phyloP scores from a whole-genome alignment of 2,329 filamentous ascomycete species.

The Arthrinium puccinioides region DNA sequence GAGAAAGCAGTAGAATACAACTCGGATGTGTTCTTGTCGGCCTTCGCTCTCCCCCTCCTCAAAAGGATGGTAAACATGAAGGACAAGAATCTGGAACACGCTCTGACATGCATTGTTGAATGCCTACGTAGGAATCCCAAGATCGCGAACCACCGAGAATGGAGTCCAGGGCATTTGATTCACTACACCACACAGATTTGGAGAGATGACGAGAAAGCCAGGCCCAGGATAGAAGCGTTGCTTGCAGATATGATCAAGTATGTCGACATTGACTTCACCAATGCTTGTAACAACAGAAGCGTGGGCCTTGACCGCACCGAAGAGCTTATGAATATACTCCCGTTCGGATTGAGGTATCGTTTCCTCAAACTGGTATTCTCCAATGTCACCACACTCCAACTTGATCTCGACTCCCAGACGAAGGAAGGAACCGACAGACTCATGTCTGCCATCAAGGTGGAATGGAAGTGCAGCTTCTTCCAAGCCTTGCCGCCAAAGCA shows the following conservation, averaged over 20 bases:
- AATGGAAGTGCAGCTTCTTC: background rate
- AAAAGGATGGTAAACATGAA: background rate
- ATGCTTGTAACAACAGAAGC: background rate
- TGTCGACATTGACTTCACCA: background rate
- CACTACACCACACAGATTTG: background rate
- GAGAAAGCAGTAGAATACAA: slow-evolving; percentile 1
- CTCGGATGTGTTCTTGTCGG: background rate
- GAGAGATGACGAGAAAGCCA: background rate
- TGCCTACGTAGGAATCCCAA: slow-evolving; percentile 1
- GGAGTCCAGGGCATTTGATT: background rate
- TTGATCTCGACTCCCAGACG: background rate
- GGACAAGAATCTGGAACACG: background rate
- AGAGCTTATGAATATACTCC: background rate
- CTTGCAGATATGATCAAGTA: background rate
- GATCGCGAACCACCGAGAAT: background rate
- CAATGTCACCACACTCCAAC: background rate
- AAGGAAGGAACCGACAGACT: background rate
- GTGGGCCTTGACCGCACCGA: background rate
- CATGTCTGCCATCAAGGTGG: background rate
- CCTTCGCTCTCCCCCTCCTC: background rate
- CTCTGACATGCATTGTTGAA: background rate
- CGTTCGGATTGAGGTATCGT: background rate
- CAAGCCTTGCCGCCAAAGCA: background rate
- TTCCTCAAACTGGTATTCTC: background rate
- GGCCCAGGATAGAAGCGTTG: background rate